Evolutionary conservation across 2,329 filamentous ascomycete genomes (phyloP), one percentile per base, ranked within the genome.

Genomic region (Alternaria angustiovoidea): DNA sequence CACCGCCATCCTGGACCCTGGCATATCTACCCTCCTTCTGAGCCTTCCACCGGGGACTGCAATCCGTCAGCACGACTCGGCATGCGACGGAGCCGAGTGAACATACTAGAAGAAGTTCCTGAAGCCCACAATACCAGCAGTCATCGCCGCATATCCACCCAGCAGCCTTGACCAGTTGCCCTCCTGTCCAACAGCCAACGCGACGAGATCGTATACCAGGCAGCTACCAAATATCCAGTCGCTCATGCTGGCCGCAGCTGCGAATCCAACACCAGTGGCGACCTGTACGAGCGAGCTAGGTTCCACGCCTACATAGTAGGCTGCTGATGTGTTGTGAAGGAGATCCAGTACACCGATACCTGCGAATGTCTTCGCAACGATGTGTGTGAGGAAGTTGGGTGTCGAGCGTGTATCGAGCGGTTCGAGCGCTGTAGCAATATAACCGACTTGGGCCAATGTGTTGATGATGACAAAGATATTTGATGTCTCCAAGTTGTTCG

Each of bases 201-300:
- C 85, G 14, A 87, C 77, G 18, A 88, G 77, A 70, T 88, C 85
- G 69, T 88, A 88, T 0, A 86, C 85, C 61, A 88, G 71, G 67
- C 86, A 87, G 0, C 82, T 84, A 0, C 86, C 86, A 51, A 88
- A 84, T 53, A 88, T 87, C 85, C 85, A 88, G 69, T 88, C 86
- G 65, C 85, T 87, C 36, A 73, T 66, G 9, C 79, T 79, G 2
- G 82, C 83, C 16, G 82, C 74, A 0, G 81, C 75, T 0, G 80
- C 85, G 59, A 88, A 88, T 0, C 83, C 85, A 0, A 87, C 66
- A 0, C 82, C 85, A 0, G 86, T 88, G 9, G 84, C 66, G 0
- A 82, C 76, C 71, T 87, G 86, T 49, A 88, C 78, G 1, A 78
- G 59, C 3, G 75, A 76, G 11, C 75, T 81, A 1, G 86, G 83